phyloP scores from a whole-genome alignment of 805 yeast genomes.

The Metschnikowia reukaufii region DNA sequence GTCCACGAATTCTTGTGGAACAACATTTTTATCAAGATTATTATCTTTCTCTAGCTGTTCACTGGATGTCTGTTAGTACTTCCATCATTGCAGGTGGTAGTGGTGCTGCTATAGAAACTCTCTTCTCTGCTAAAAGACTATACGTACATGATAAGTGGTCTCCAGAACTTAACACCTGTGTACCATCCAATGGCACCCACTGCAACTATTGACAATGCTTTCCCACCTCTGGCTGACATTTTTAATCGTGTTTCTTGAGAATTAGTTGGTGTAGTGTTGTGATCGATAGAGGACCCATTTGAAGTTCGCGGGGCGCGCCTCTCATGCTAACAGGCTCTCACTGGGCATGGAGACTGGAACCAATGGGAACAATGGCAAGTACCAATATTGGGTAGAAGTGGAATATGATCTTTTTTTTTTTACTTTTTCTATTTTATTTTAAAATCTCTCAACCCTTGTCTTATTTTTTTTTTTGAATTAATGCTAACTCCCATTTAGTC shows the following conservation, averaged over 20 bases:
- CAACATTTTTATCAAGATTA: slow-evolving; percentile 58
- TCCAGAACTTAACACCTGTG: slow-evolving; percentile 65
- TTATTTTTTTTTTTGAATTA: too few relatives aligned
- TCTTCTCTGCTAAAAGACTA: not conserved
- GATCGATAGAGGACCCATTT: not conserved
- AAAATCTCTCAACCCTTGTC: too few relatives aligned
- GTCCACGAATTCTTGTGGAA: slow-evolving; percentile 45
- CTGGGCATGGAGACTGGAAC: too few relatives aligned
- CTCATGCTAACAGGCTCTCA: too few relatives aligned
- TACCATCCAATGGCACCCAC: slow-evolving; percentile 39
- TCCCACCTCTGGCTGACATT: slow-evolving; percentile 27
- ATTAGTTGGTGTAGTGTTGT: not conserved
- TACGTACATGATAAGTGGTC: slow-evolving; percentile 67
- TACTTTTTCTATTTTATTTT: too few relatives aligned
- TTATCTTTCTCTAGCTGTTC: slow-evolving; percentile 69
- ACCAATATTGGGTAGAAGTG: too few relatives aligned
- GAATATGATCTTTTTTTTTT: too few relatives aligned
- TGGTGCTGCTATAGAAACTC: not conserved
- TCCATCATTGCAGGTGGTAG: not conserved
- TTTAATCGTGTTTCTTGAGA: not conserved
- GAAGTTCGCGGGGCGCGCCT: not conserved
- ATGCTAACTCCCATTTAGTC: too few relatives aligned
- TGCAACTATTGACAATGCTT: slow-evolving; percentile 24
- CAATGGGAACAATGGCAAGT: too few relatives aligned
- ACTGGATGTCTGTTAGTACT: slow-evolving; percentile 27